Evolutionary conservation across 1,284 basidiomycete species (phyloP), one percentile per base, ranked within the genome.

Genomic region (Sanguinoderma infundibulare): DNA sequence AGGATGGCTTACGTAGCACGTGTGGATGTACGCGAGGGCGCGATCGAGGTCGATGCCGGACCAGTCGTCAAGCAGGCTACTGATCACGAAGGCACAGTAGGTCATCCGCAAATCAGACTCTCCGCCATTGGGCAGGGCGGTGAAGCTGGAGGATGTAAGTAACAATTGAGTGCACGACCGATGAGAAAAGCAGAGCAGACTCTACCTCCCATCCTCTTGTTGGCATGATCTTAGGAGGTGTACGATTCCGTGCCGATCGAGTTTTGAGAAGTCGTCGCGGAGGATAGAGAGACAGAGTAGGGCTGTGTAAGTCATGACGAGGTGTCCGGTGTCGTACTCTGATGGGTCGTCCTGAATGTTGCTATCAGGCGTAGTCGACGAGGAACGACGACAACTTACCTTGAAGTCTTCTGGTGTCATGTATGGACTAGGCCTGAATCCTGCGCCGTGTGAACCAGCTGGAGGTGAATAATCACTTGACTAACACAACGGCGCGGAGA

Each of bases 251-350:
- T 74, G 40, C 47, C 87, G 80, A 70, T 97, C 85, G 20, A 97
- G 78, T 51, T 78, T 76, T 46, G 81, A 75, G 66, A 95, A 89
- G 66, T 93, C 87, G 68, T 95, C 94, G n/a, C 90, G 83, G 7
- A 98, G 82, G 62, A 97, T 89, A 0, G 91, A 87, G 4, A 98
- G 86, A 0, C 86, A 83, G 1, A 96, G 77, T 3, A 98, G 73
- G 0, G 95, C 93, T 0, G 94, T 94, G 71, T 98, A 98, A 8
- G 95, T 95, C 83, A 95, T 93, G 60, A 96, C 94, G n/a, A 97
- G 79, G 73, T 97, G 92, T 0, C 92, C 90, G 5, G 84, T 82
- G 63, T 92, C 85, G 65, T 84, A 81, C 53, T 82, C 77, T 5
- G 77, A 75, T 64, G 82, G 80, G 9, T 61, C 42, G 36, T 52